Conservation (phyloP, 495 filamentous ascomycete species). For the Xylaria venustula region DNA sequence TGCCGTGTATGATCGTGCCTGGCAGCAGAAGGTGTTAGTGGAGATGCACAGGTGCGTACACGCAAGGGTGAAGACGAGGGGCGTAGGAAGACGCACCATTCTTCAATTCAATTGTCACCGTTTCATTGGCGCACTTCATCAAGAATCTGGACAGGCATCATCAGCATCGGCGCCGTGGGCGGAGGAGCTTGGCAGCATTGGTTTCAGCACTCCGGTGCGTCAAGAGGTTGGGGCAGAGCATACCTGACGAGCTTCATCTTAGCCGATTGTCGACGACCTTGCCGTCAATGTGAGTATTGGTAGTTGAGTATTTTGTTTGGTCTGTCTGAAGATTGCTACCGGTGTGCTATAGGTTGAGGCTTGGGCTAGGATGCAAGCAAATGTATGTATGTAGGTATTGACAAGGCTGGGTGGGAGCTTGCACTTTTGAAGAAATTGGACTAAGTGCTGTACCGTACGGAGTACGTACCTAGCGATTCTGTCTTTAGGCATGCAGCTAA, state of each 20-base stretch:
- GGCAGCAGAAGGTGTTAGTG: conserved; percentile 1
- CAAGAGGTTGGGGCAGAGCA: conserved; percentile 33
- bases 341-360: neutral
- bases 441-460: too few species aligned
- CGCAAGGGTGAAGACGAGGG: neutral
- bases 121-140: conserved; percentile 98
- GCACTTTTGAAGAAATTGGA: too few species aligned
- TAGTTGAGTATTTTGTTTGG: neutral
- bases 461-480: too few species aligned
- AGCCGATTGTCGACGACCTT: conserved; percentile 22
- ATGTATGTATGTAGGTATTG: neutral
- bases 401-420: too few species aligned
- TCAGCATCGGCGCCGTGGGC: conserved; percentile 37
- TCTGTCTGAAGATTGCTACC: neutral
- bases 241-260: conserved; percentile 99
- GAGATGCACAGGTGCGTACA: neutral
- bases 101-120: conserved; percentile 95
- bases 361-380: neutral
- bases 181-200: conserved; percentile 27
- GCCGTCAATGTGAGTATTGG: neutral
- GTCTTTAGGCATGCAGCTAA: too few species aligned
- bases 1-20: conserved; percentile 95
- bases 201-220: conserved; percentile 32
- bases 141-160: conserved; percentile 67
- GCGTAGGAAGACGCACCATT: conserved; percentile 62